phyloP scores from a whole-genome alignment of 2,329 filamentous ascomycete genomes.

The Clarireedia hainanense region DNA sequence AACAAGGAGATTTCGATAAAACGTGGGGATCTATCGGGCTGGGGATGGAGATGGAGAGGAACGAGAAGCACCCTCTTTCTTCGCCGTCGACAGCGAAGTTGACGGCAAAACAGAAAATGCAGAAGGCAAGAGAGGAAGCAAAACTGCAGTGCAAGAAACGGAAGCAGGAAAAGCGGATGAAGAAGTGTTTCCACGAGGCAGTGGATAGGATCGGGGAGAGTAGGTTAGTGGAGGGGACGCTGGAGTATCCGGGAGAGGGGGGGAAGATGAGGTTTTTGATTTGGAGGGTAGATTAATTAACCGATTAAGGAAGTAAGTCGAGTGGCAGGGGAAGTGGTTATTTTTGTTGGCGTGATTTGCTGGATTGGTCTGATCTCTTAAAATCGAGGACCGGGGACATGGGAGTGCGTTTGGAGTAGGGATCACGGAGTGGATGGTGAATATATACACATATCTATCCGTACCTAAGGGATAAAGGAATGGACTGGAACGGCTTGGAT shows the following conservation, averaged over 20 bases:
- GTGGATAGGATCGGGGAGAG: slow-evolving; percentile 13
- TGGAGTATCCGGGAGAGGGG: slow-evolving; percentile 11
- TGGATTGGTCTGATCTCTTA: too few relatives aligned
- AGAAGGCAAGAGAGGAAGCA: not conserved
- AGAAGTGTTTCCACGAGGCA: slow-evolving; percentile 14
- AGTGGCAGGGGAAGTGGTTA: too few relatives aligned
- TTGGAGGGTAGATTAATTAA: slow-evolving; percentile 20
- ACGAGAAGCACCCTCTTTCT: not conserved
- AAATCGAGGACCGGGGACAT: too few relatives aligned
- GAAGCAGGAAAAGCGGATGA: not conserved
- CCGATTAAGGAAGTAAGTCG: not conserved
- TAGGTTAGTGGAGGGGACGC: slow-evolving; percentile 17
- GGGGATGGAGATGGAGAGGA: not conserved
- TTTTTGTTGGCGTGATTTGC: too few relatives aligned
- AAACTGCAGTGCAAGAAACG: too few relatives aligned
- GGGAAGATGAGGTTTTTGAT: slow-evolving; percentile 21
- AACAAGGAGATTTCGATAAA: too few relatives aligned
- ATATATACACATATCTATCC: too few relatives aligned
- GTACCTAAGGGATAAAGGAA: too few relatives aligned
- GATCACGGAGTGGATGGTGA: too few relatives aligned
- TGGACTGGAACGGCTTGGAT: too few relatives aligned
- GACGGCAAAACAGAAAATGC: not conserved
- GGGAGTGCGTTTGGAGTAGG: too few relatives aligned
- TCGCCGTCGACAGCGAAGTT: not conserved
- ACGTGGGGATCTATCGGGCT: too few relatives aligned